Evolutionary conservation across 2,329 filamentous ascomycete genomes (phyloP).

Genomic region (Colletotrichum gloeosporioides): DNA sequence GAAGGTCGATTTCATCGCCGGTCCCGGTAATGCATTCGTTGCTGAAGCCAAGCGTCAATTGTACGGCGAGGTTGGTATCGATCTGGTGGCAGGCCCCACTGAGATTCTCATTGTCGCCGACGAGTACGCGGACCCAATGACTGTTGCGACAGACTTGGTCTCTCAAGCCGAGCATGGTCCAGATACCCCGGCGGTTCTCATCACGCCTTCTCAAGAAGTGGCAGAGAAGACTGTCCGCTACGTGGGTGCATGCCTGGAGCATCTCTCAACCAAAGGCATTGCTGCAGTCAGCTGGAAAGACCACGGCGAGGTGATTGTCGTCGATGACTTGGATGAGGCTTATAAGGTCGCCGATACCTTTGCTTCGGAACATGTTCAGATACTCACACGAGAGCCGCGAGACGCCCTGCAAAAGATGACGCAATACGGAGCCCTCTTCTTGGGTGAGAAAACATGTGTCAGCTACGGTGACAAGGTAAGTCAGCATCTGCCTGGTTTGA

Average conservation of each 20-base stretch:
- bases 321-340: conserved; percentile 44
- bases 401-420: conserved; percentile 56
- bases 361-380: conserved; percentile 57
- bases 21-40: conserved; percentile 60
- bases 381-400: conserved; percentile 49
- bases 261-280: conserved; percentile 46
- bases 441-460: conserved; percentile 58
- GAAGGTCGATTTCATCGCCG: conserved; percentile 58
- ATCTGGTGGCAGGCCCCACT: conserved; percentile 58
- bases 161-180: conserved; percentile 58
- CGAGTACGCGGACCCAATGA: conserved; percentile 48
- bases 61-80: conserved; percentile 59
- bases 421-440: conserved; percentile 55
- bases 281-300: conserved; percentile 49
- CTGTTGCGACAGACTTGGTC: conserved; percentile 49
- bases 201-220: conserved; percentile 49
- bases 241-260: conserved; percentile 42
- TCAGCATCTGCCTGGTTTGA: background rate
- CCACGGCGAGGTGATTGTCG: conserved; percentile 51
- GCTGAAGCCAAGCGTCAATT: conserved; percentile 59
- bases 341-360: conserved; percentile 51
- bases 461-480: conserved; percentile 57
- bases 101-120: conserved; percentile 58
- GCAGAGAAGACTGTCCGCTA: conserved; percentile 40
- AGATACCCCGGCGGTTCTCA: conserved; percentile 54